Evolutionary conservation across 257 asterid genomes (phyloP).

Genomic region (Mitragyna speciosa): DNA sequence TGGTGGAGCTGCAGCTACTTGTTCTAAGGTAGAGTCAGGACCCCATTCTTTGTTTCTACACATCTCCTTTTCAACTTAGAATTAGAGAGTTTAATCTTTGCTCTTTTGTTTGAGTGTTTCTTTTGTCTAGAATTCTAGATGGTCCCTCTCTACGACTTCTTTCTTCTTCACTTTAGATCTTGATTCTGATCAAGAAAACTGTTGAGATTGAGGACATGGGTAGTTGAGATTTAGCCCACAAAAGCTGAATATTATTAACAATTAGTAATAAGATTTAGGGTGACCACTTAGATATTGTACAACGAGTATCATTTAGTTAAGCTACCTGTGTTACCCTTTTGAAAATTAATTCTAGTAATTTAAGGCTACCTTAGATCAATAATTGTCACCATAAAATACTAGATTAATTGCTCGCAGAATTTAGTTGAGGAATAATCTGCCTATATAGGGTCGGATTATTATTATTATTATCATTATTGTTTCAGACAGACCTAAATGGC

Average conservation of each 20-base stretch:
- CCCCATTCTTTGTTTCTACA: constrained; percentile 16
- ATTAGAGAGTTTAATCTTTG: neutral
- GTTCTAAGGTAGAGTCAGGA: constrained; percentile 27
- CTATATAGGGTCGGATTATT: neutral
- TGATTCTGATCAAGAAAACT: constrained; percentile 6
- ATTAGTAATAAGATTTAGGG: neutral
- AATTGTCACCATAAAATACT: neutral
- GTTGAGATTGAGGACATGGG: constrained; percentile 21
- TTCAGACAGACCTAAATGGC: constrained; percentile 32
- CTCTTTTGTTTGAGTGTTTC: neutral
- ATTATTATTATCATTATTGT: neutral
- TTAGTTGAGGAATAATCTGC: neutral
- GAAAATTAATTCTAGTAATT: neutral
- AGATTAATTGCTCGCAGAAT: neutral
- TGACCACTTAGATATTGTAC: neutral
- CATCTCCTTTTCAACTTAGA: neutral
- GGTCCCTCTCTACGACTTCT: neutral
- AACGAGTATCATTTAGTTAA: neutral
- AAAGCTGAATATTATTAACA: constrained; percentile 2
- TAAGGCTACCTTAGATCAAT: neutral
- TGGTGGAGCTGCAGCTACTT: constrained; percentile 21
- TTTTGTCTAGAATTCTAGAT: neutral
- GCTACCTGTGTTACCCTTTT: neutral
- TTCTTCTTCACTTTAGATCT: constrained; percentile 10
- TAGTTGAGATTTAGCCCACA: constrained; percentile 19